phyloP scores from a whole-genome alignment of 345 rosid species.

The Murraya paniculata region DNA sequence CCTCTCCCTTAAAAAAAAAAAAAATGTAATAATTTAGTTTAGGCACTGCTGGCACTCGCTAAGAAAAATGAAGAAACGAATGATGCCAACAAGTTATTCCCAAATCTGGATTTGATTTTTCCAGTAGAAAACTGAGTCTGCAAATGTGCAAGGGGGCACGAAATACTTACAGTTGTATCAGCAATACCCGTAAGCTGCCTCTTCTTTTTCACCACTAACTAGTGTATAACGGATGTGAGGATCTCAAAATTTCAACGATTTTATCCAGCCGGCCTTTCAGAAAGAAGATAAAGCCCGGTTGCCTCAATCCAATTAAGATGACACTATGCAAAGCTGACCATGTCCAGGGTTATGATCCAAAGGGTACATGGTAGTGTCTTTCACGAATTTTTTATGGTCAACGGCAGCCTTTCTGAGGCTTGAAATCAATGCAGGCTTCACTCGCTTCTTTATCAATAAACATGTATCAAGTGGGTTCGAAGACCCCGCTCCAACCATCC shows the following conservation, averaged over 20 bases:
- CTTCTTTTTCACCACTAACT: not conserved
- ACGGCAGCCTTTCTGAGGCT: slow-evolving; percentile 44
- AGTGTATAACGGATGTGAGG: not conserved
- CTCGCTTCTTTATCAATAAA: slow-evolving; percentile 44
- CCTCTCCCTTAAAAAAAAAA: not conserved
- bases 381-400: slow-evolving; percentile 55
- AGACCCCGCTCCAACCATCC: slow-evolving; percentile 81
- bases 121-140: not conserved
- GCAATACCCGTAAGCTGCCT: not conserved
- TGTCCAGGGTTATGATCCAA: slow-evolving; percentile 68
- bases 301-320: slow-evolving; percentile 26
- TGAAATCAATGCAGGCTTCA: slow-evolving; percentile 28
- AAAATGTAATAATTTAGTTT: not conserved
- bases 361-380: slow-evolving; percentile 59
- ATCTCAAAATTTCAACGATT: slow-evolving; percentile 11
- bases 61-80: slow-evolving; percentile 4
- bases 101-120: slow-evolving; percentile 6
- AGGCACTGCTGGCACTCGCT: not conserved
- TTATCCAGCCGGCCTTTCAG: not conserved
- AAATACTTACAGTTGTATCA: slow-evolving; percentile 2
- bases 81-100: not conserved
- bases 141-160: not conserved
- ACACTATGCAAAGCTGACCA: slow-evolving; percentile 58
- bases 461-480: slow-evolving; percentile 53
- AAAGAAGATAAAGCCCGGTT: not conserved